Conservation (phyloP, 805 yeast species). For the Candida pseudofarinosa region DNA sequence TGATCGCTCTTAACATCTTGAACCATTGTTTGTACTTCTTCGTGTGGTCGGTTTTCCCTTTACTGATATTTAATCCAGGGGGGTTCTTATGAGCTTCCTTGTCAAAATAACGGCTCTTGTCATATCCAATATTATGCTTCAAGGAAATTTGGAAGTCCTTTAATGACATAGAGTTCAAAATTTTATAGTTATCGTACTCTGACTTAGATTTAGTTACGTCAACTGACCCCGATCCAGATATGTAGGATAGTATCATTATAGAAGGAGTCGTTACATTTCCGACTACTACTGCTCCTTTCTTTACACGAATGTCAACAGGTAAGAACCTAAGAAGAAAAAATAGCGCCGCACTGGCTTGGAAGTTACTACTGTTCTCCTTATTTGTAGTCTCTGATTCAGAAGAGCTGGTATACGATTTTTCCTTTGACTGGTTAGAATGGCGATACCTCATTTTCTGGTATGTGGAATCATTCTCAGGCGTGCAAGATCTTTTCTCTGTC, state of each 20-base stretch:
- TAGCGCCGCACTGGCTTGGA: slow-evolving; percentile 3
- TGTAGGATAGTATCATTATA: slow-evolving; percentile 58
- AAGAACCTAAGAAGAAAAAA: slow-evolving; percentile 31
- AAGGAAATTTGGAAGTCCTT: slow-evolving; percentile 55
- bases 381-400: not conserved
- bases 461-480: slow-evolving; percentile 1
- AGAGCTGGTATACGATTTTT: not conserved
- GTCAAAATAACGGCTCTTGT: slow-evolving; percentile 14
- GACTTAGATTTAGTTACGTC: slow-evolving; percentile 52
- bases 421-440: slow-evolving; percentile 7
- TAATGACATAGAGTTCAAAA: slow-evolving; percentile 41
- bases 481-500: slow-evolving; percentile 4
- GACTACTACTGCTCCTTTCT: slow-evolving; percentile 66
- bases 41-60: slow-evolving; percentile 3
- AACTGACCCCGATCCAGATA: slow-evolving; percentile 48
- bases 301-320: slow-evolving; percentile 61
- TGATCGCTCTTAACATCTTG: slow-evolving; percentile 17
- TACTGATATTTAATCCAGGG: slow-evolving; percentile 1
- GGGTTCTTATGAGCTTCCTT: not conserved
- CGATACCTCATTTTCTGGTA: slow-evolving; percentile 8
- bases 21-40: slow-evolving; percentile 20
- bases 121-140: slow-evolving; percentile 68
- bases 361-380: not conserved
- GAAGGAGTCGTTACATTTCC: slow-evolving; percentile 82
- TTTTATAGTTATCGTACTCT: slow-evolving; percentile 52